Conservation (phyloP, 306 rosid species). For the Pyrus communis region DNA sequence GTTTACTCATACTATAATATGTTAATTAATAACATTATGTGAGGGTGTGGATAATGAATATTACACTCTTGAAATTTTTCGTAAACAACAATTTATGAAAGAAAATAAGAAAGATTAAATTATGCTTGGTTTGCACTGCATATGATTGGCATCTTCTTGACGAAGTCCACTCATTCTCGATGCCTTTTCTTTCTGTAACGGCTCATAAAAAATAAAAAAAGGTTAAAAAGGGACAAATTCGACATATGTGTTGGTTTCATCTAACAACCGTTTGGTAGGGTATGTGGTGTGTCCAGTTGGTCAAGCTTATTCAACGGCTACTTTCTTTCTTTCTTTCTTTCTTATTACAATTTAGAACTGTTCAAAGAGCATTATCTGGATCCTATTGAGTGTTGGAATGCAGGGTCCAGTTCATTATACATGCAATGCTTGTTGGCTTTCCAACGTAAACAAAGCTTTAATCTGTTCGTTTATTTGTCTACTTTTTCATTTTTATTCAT, state of each 20-base stretch:
- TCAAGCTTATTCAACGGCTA: constrained; percentile 10
- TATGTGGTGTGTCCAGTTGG: background rate
- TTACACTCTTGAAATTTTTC: too few species aligned
- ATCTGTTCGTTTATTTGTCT: background rate
- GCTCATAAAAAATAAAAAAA: background rate
- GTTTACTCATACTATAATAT: too few species aligned
- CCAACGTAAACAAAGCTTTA: background rate
- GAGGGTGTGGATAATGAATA: too few species aligned
- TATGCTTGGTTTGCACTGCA: background rate
- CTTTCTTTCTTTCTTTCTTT: background rate
- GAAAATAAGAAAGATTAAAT: background rate
- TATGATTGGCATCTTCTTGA: background rate
- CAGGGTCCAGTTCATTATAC: background rate
- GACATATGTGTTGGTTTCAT: background rate
- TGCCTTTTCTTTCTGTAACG: background rate
- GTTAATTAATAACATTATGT: too few species aligned
- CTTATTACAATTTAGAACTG: background rate
- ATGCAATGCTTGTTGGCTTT: background rate
- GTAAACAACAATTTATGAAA: background rate
- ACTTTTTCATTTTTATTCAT: background rate
- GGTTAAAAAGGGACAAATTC: background rate
- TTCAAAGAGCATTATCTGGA: background rate
- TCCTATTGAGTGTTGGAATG: background rate
- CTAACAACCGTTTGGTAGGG: constrained; percentile 11
- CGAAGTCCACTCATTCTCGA: background rate